Evolutionary conservation across 2,329 filamentous ascomycete species (phyloP), one percentile per base, ranked within the genome.

Genomic region (Talaromyces rugulosus): DNA sequence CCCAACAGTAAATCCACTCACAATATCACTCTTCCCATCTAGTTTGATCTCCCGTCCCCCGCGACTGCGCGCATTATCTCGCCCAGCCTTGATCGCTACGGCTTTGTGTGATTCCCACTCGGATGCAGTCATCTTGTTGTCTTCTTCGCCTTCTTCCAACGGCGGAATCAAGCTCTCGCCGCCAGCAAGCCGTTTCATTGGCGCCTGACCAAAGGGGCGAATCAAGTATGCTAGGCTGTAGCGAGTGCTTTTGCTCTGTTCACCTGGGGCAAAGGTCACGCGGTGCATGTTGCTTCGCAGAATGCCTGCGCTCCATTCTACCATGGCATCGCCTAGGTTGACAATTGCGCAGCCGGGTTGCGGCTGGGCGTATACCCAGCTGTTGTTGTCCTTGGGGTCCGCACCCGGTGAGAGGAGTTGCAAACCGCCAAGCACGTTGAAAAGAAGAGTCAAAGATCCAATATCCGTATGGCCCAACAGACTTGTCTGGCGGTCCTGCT

Each of bases 21-120:
- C 50, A 53, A 31, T 14, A 31, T 16, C 28, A n/a, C 12, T 31
- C 30, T 53, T 53, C 16, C 27, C 50, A 31, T 28, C 27, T 9
- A 53, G 14, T n/a, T 75, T 75, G 56, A 63, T 73, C 12, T 75
- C 72, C 23, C 34, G 14, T 5, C 58, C 58, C 3, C 58, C 58
- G 44, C 58, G n/a, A 44, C 58, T 60, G 3, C 58, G 23, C 1
- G 58, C 50, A 47, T 55, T 60, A 6, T 60, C 50, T 33, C 42
- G 54, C 23, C 58, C 58, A 31, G 50, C 18, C 3, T 27, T 55
- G 33, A 60, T 55, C 12, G 50, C 58, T 6, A 60, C 51, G 8
- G 58, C 58, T 34, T 31, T 60, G n/a, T 60, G 58, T 4, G 51
- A n/a, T 34, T 60, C 58, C 58, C 58, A 60, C 23, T 60, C 58